Conservation (phyloP, 1,284 basidiomycete species). For the Pseudozyma tsukubaensis region DNA sequence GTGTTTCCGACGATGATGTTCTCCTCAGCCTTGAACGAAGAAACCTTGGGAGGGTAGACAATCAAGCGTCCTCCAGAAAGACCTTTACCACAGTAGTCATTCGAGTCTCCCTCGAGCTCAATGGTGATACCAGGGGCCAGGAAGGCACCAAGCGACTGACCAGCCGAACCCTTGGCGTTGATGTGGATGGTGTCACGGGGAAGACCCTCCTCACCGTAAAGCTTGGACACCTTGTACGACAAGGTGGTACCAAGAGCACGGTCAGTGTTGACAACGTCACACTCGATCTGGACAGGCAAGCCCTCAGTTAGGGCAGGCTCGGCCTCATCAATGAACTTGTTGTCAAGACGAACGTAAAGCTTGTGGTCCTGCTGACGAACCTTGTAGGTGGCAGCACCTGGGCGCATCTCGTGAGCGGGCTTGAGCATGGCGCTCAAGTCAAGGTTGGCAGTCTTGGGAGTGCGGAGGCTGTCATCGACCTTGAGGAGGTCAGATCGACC, state of each 20-base stretch:
- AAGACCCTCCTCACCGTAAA: conserved; percentile 65
- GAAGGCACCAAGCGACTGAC: conserved; percentile 66
- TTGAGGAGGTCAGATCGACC: conserved; percentile 63
- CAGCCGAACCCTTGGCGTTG: conserved; percentile 64
- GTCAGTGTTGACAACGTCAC: conserved; percentile 67
- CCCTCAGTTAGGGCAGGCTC: conserved; percentile 63
- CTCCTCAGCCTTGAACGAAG: conserved; percentile 66
- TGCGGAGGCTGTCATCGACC: conserved; percentile 57
- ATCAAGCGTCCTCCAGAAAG: conserved; percentile 61
- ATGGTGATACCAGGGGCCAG: conserved; percentile 64
- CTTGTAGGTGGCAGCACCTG: conserved; percentile 66
- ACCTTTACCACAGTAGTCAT: conserved; percentile 64
- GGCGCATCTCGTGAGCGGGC: conserved; percentile 65
- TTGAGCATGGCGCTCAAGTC: conserved; percentile 62
- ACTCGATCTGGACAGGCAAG: conserved; percentile 65
- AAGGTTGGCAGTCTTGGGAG: conserved; percentile 60
- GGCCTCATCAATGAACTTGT: conserved; percentile 67
- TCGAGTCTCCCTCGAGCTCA: conserved; percentile 64
- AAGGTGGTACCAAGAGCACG: conserved; percentile 66
- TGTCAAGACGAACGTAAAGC: conserved; percentile 65
- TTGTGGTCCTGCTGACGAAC: conserved; percentile 66
- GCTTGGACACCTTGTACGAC: conserved; percentile 65
- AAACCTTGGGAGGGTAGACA: conserved; percentile 65
- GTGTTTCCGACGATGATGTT: conserved; percentile 64
- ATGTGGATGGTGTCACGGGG: conserved; percentile 66